These are phyloP conservation scores for Hanseniaspora singularis DNA, from an alignment of 805 yeast species.

Conservation along the genomic window DNA sequence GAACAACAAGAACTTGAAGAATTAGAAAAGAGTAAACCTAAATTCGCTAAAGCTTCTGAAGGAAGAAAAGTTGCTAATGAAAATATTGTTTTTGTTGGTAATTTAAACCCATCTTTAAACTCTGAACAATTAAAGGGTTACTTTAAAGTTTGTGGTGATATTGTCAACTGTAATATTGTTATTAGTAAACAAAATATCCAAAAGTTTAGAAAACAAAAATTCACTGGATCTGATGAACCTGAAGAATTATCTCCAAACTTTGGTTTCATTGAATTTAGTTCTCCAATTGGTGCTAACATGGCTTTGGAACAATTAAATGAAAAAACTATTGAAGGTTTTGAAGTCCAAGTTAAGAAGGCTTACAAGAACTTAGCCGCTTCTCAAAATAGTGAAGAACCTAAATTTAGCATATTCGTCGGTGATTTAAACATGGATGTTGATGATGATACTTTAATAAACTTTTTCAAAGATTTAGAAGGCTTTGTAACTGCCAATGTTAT, in stretches of 20 bases:
- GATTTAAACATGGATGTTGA: constrained; percentile 73
- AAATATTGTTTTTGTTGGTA: constrained; percentile 66
- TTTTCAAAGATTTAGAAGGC: constrained; percentile 48
- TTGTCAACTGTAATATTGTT: constrained; percentile 55
- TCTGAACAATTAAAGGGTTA: constrained; percentile 53
- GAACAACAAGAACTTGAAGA: constrained; percentile 15
- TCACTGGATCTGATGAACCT: constrained; percentile 6
- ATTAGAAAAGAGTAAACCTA: constrained; percentile 20
- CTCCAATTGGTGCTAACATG: constrained; percentile 44
- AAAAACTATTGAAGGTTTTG: constrained; percentile 39
- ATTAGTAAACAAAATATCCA: constrained; percentile 65
- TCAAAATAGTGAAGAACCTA: constrained; percentile 33
- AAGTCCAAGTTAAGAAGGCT: constrained; percentile 67
- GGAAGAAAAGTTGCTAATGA: constrained; percentile 76
- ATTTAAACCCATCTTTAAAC: constrained; percentile 49
- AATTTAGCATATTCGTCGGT: constrained; percentile 71
- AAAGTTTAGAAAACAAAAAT: constrained; percentile 25
- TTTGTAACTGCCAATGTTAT: constrained; percentile 77
- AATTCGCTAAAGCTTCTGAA: constrained; percentile 55
- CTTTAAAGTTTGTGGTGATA: constrained; percentile 50
- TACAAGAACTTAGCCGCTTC: constrained; percentile 60
- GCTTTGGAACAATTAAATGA: constrained; percentile 56
- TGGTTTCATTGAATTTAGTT: constrained; percentile 68
- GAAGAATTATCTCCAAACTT: constrained; percentile 35
- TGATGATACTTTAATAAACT: constrained; percentile 52